Base-by-base conservation (phyloP, 1,139 yeast species). In the Sugiyamaella sp. region DNA sequence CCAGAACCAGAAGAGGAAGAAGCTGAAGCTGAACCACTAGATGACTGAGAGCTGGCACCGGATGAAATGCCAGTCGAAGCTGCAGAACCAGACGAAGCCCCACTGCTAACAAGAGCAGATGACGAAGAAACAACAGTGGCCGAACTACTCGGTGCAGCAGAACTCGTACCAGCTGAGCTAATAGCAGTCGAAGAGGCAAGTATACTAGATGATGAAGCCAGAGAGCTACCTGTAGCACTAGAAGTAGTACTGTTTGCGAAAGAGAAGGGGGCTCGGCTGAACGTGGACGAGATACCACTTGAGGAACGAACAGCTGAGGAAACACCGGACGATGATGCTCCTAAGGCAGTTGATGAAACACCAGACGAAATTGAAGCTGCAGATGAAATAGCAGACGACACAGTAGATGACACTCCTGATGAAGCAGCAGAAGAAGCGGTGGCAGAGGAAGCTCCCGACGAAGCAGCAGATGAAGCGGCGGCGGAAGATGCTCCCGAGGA, bases 291-390 rank as follows among this genome's bases (percentile, higher is more conserved):
- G 4, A 10, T 35, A n/a, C n/a, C n/a, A n/a, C n/a, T n/a, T n/a
- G n/a, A n/a, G n/a, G n/a, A n/a, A n/a, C n/a, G n/a, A 12, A 14
- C 10, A 16, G 51, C 14, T 16, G 40, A 29, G 29, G 35, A 38
- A 27, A 25, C 25, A 19, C 32, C 33, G 21, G 52, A 27, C 8
- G 52, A 10, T 39, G 19, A 10, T 12, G 50, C 25, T 9, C 9
- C 5, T 24, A 10, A 24, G 29, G 47, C 12, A 22, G 17, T 14
- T n/a, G 47, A 29, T n/a, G 20, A 9, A 2, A 16, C 46, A 22
- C 16, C 19, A 21, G 32, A 24, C 12, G 46, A 14, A 25, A 8
- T 16, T 8, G 46, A 42, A 37, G 32, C 25, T 14, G 37, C n/a
- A 25, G 17, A 12, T 43, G 44, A 20, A 40, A 14, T 3, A 3